Evolutionary conservation across 768 basidiomycete genomes (phyloP).

Genomic region (Fomitopsis pulvina): DNA sequence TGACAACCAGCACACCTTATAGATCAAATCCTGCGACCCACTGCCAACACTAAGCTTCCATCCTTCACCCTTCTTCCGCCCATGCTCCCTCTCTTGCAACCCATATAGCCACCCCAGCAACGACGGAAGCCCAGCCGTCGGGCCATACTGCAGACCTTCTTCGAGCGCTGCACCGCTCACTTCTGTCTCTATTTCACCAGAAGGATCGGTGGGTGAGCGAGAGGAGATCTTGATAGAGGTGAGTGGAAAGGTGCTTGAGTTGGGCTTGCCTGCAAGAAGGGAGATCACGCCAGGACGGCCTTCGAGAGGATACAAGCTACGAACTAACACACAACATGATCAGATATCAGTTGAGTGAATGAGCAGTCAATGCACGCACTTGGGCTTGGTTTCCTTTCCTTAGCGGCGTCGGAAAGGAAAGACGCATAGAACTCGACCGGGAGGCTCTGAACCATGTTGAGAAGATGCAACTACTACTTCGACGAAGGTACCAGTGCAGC

Average conservation of each 20-base stretch:
- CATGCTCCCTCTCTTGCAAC: constrained; percentile 69
- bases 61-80: constrained; percentile 46
- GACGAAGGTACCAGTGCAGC: too few species aligned
- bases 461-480: too few species aligned
- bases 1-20: constrained; percentile 48
- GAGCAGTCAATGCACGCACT: constrained; percentile 39
- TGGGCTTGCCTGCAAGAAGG: constrained; percentile 89
- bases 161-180: constrained; percentile 33
- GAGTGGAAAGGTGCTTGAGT: constrained; percentile 84
- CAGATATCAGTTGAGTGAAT: background rate
- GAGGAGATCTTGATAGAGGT: constrained; percentile 58
- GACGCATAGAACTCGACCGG: constrained; percentile 47
- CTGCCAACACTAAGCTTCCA: constrained; percentile 79
- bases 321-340: constrained; percentile 29
- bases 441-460: constrained; percentile 26
- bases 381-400: constrained; percentile 43
- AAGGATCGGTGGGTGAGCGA: constrained; percentile 60
- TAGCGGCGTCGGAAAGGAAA: constrained; percentile 60
- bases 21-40: constrained; percentile 88
- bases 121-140: constrained; percentile 61
- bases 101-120: constrained; percentile 64
- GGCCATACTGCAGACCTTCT: constrained; percentile 71
- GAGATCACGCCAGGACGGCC: constrained; percentile 75
- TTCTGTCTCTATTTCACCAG: constrained; percentile 35
- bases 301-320: constrained; percentile 74